phyloP scores from a whole-genome alignment of 768 basidiomycete genomes.

The Pisolithus sp. region DNA sequence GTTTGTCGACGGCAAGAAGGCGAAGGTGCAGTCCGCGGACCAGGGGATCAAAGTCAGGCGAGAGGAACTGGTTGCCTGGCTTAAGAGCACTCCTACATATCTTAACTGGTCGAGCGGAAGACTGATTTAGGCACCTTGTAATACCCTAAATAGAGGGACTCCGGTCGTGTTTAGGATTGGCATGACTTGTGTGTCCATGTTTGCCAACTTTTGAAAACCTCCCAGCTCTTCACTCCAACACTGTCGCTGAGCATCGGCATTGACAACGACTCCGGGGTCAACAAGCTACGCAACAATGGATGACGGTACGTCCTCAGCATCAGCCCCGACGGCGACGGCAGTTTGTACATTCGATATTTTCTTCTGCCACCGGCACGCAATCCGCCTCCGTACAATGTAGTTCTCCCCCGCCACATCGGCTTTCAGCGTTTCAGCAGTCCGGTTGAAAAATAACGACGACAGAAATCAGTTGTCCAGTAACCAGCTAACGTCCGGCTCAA shows the following conservation, averaged over 20 bases:
- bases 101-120: conserved; percentile 26
- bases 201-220: conserved; percentile 4
- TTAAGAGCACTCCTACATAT: conserved; percentile 38
- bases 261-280: conserved; percentile 17
- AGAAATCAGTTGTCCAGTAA: conserved; percentile 17
- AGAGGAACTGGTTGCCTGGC: conserved; percentile 54
- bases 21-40: conserved; percentile 50
- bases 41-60: conserved; percentile 64
- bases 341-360: conserved; percentile 39
- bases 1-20: conserved; percentile 64
- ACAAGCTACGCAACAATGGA: conserved; percentile 38
- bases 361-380: conserved; percentile 30
- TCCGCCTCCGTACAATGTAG: conserved; percentile 23
- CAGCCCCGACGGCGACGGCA: conserved; percentile 59
- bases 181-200: conserved; percentile 1
- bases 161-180: background rate
- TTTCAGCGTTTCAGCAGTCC: conserved; percentile 26
- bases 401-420: conserved; percentile 14
- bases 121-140: conserved; percentile 14
- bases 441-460: conserved; percentile 18
- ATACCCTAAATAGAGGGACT: background rate
- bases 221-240: background rate
- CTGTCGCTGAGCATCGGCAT: conserved; percentile 14
- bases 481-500: conserved; percentile 28
- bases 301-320: conserved; percentile 83